Evolutionary conservation across 805 yeast species (phyloP), one percentile per base, ranked within the genome.

Genomic region (Debaryomyces tyrocola): DNA sequence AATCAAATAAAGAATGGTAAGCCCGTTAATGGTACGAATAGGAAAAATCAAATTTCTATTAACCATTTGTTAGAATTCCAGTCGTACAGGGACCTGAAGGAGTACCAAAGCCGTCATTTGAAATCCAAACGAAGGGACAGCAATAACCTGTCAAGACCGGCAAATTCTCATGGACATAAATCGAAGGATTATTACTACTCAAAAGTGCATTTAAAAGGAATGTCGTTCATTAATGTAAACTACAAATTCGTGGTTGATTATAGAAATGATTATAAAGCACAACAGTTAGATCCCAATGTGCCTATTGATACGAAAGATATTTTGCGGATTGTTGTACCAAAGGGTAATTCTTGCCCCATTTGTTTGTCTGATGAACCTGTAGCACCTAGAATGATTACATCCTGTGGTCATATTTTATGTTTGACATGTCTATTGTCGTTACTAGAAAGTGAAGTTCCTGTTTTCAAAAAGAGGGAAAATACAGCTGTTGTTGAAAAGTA

Each of bases 381-480:
- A 14, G 97, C 97, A 0, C 97, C 99, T 2, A 73, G 98, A 45
- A 95, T 94, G 98, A 83, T 90, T 24, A 69, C 74, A 4, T 78
- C 83, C 10, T 94, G 99, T 69, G 99, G 99, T 4, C 99, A 94
- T 61, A 77, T 90, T 12, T 81, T 94, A 58, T 94, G 99, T 60
- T 75, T 81, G 45, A 81, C 90, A 11, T 94, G 99, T 63, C 65
- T 92, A 27, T 63, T 90, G 45, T 79, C 90, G 38, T 80, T 87
- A 56, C 69, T 89, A 37, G 86, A 80, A 33, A 81, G 84, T 15
- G 76, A 73, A 46, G 63, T 73, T 2, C 78, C 78, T 1, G 56
- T 54, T 17, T 63, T 63, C 43, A 66, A 70, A 53, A 64, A 69
- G 41, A 64, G 67, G 39, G 70, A 70, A 54, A 51, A 61, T 28